Base-by-base conservation (phyloP, 1,284 basidiomycete species). In the Psilocybe mexicana region DNA sequence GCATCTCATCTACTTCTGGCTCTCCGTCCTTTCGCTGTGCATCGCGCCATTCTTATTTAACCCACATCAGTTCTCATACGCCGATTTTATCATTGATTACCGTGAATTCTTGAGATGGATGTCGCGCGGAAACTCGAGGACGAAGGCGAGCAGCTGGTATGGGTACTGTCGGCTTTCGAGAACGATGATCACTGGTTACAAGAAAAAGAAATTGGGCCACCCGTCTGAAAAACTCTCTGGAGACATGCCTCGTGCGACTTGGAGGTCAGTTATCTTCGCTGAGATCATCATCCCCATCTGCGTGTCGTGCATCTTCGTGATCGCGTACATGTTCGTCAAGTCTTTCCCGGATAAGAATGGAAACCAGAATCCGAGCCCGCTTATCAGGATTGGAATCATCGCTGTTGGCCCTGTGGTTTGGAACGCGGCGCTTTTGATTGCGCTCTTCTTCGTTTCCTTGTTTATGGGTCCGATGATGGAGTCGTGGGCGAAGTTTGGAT, bases 11-110 rank as follows among this genome's bases (percentile, higher is more conserved):
- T 98, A 98, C 83, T 98, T 98, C 87, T 98, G 95, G 95, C 81
- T 92, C 70, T 94, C 93, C 14, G 91, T 95, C 59, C 74, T 94
- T 57, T 94, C 95, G 44, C 84, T 97, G 14, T 96, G 93, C 74
- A 83, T 97, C 63, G 94, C 96, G 33, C 95, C 96, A 1, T 98
- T 97, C 86, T 68, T 98, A 61, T 97, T 98, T 85, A 98, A 98
- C 76, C 96, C 96, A 10, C 96, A 98, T 76, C 96, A 98, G 73
- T 98, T 98, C 84, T 93, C 93, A 24, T 93, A 89, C 72, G 76
- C 92, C 66, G 95, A 98, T 75, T 98, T 97, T 76, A 90, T 98
- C 75, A 94, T 98, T 71, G 96, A 98, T 75, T 98, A 98, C 75
- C 89, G 95, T 64, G 95, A 98, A 72, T 97, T 96, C 80, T 76